Conservation (phyloP, 176 grass and related monocot genomes). For the Dactylis glomerata region DNA sequence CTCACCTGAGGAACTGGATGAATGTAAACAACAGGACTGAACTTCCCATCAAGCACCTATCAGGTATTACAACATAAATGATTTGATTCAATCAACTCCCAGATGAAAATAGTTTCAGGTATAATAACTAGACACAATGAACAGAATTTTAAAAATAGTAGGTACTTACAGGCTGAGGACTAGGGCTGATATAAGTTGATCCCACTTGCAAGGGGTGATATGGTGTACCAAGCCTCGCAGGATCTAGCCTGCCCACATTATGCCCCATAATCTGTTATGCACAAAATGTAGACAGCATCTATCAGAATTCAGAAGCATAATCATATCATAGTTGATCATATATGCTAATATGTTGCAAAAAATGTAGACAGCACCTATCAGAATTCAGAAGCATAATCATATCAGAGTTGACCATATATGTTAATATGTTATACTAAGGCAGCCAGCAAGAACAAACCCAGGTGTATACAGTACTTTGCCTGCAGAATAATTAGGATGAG, state of each 20-base stretch:
- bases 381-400: constrained; percentile 23
- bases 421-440: neutral
- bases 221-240: constrained; percentile 43
- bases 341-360: too few species aligned
- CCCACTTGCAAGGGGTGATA: constrained; percentile 57
- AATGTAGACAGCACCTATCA: constrained; percentile 3
- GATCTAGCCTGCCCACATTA: constrained; percentile 40
- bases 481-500: neutral
- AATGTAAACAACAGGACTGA: constrained; percentile 52
- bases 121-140: neutral
- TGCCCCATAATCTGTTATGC: constrained; percentile 44
- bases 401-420: neutral
- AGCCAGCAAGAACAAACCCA: neutral
- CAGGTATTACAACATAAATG: constrained; percentile 10
- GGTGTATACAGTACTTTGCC: neutral
- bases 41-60: constrained; percentile 49
- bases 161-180: constrained; percentile 50
- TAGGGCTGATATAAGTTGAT: constrained; percentile 35
- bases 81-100: neutral
- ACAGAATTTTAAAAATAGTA: neutral
- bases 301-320: constrained; percentile 36
- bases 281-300: neutral
- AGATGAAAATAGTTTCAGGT: neutral
- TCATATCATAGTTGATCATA: neutral
- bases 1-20: constrained; percentile 59